Conservation (phyloP, 768 basidiomycete species). For the Amanita pallidorosea region DNA sequence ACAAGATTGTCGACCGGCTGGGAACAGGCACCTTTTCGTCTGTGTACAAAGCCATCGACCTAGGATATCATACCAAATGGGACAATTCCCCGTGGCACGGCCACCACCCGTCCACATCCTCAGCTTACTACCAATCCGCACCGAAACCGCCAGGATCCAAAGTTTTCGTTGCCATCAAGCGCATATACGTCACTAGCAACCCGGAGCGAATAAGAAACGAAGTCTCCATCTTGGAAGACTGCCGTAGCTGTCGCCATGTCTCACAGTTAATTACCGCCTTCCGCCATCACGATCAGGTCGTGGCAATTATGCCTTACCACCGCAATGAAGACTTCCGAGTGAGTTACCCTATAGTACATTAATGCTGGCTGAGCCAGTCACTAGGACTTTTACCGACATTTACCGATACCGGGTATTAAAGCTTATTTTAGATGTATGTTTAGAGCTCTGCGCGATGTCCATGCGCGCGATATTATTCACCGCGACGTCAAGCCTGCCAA, state of each 20-base stretch:
- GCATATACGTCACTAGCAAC: conserved; percentile 94
- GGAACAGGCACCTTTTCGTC: conserved; percentile 98
- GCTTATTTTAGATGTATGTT: conserved; percentile 87
- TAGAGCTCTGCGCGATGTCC: conserved; percentile 81
- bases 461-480: conserved; percentile 80
- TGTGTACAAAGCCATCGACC: conserved; percentile 95
- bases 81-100: conserved; percentile 70
- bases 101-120: conserved; percentile 47
- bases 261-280: conserved; percentile 95
- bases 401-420: conserved; percentile 71
- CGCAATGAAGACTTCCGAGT: conserved; percentile 90
- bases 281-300: conserved; percentile 82
- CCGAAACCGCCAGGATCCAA: conserved; percentile 31
- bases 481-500: conserved; percentile 98
- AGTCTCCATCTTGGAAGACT: conserved; percentile 79
- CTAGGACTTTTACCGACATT: conserved; percentile 67
- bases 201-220: conserved; percentile 92
- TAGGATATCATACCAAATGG: conserved; percentile 64
- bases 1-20: conserved; percentile 78
- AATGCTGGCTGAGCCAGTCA: background rate
- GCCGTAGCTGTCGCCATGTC: conserved; percentile 76
- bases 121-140: conserved; percentile 52
- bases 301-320: conserved; percentile 90
- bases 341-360: conserved; percentile 18
- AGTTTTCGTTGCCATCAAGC: conserved; percentile 87